Conservation (phyloP, 306 rosid species). For the Arachis hypogaea region DNA sequence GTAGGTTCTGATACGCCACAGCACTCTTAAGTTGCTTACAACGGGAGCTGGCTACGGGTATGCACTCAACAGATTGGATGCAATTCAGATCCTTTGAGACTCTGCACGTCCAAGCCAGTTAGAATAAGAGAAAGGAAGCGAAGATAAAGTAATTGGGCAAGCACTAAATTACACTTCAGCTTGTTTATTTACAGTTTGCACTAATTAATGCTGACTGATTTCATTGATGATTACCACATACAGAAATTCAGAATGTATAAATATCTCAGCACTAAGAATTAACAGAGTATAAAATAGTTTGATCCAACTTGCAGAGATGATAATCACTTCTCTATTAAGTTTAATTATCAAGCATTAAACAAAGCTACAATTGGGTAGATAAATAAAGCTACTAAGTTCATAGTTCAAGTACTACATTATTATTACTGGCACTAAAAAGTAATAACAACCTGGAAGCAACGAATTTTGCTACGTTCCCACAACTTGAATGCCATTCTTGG, state of each 20-base stretch:
- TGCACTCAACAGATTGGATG: slow-evolving; percentile 74
- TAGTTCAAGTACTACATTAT: background rate
- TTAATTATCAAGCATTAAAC: slow-evolving; percentile 12
- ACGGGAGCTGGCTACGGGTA: slow-evolving; percentile 61
- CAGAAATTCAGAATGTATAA: slow-evolving; percentile 17
- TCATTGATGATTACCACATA: background rate
- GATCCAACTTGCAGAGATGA: background rate
- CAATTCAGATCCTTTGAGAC: slow-evolving; percentile 78
- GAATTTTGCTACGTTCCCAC: slow-evolving; percentile 77
- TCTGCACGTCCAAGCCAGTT: slow-evolving; percentile 50
- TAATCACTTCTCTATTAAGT: slow-evolving; percentile 9
- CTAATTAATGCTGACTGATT: background rate
- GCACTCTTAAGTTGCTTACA: slow-evolving; percentile 71
- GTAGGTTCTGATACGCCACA: slow-evolving; percentile 72
- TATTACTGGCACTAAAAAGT: slow-evolving; percentile 7
- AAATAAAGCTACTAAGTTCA: slow-evolving; percentile 2
- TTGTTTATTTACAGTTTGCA: slow-evolving; percentile 13
- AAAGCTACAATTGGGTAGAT: slow-evolving; percentile 14
- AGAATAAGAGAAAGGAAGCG: slow-evolving; percentile 35
- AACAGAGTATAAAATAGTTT: background rate
- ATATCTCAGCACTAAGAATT: background rate
- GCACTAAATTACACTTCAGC: slow-evolving; percentile 14
- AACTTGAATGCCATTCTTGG: slow-evolving; percentile 71
- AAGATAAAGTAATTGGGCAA: slow-evolving; percentile 24
- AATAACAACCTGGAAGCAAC: slow-evolving; percentile 84